phyloP scores from a whole-genome alignment of 2,329 filamentous ascomycete genomes.

The Sporothrix schenckii region DNA sequence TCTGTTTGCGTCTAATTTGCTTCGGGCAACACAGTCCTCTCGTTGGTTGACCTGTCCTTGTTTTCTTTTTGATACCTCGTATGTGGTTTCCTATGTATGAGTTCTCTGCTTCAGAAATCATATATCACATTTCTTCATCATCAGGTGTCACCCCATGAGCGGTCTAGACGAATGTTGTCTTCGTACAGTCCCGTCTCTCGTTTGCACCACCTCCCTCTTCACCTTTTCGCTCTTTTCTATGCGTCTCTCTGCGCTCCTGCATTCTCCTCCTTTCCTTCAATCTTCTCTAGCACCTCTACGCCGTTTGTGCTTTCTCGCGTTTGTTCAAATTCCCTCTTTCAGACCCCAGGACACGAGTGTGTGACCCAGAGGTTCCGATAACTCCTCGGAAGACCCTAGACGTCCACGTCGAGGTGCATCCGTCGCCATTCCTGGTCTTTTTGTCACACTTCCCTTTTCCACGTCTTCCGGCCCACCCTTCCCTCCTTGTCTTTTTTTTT shows the following conservation, averaged over 20 bases:
- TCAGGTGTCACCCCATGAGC: conserved; percentile 16
- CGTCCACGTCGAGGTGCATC: not conserved
- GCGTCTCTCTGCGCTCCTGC: not conserved
- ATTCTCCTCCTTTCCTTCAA: not conserved
- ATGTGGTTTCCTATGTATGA: not conserved
- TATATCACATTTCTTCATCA: conserved; percentile 9
- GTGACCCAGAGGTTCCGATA: not conserved
- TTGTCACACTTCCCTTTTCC: not conserved
- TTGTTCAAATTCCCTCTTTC: not conserved
- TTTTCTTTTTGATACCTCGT: not conserved
- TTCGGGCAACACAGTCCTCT: conserved; percentile 12
- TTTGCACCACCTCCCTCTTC: not conserved
- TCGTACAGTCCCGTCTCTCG: not conserved
- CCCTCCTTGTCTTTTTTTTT: not conserved
- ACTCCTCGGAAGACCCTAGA: not conserved
- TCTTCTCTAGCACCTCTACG: not conserved
- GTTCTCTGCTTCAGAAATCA: not conserved
- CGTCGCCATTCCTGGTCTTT: not conserved
- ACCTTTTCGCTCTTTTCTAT: not conserved
- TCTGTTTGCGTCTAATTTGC: not conserved
- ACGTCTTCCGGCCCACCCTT: not conserved
- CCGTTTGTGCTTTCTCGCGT: not conserved
- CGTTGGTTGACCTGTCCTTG: not conserved
- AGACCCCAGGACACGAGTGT: not conserved
- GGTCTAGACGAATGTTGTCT: not conserved